Conservation (phyloP, 2,329 filamentous ascomycete species). For the Apiospora marii region DNA sequence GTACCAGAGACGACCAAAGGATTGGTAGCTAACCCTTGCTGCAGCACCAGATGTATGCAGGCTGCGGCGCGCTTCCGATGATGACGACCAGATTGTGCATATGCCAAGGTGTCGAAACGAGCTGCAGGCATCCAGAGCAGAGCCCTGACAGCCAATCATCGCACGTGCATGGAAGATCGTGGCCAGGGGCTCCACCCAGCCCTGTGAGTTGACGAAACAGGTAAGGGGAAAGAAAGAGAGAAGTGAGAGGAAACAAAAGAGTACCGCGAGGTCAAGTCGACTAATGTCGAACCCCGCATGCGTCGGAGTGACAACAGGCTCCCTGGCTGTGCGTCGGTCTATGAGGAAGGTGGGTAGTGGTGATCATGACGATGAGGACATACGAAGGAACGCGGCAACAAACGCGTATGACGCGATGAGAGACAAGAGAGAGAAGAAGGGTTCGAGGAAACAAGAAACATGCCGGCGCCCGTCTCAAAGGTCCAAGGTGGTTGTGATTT, state of each 20-base stretch:
- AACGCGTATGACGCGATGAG: conserved; percentile 4
- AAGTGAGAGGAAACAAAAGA: not conserved
- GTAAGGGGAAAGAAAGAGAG: not conserved
- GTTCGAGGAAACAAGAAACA: conserved; percentile 1
- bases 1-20: not conserved
- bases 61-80: conserved; percentile 20
- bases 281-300: not conserved
- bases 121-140: conserved; percentile 11
- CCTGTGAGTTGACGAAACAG: conserved; percentile 13
- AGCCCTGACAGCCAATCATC: conserved; percentile 5
- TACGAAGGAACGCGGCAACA: not conserved
- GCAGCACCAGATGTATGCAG: conserved; percentile 14
- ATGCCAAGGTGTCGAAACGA: conserved; percentile 8
- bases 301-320: not conserved
- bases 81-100: conserved; percentile 21
- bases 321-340: not conserved
- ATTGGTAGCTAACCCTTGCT: conserved; percentile 9
- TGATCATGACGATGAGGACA: not conserved
- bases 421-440: conserved; percentile 18
- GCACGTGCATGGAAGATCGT: not conserved
- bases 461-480: not conserved
- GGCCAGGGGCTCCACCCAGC: not conserved
- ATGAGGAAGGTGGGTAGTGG: conserved; percentile 7
- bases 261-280: conserved; percentile 1
- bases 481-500: not conserved